Base-by-base conservation (phyloP, 2,329 filamentous ascomycete genomes). In the Ceratocystiopsis brevicomis region DNA sequence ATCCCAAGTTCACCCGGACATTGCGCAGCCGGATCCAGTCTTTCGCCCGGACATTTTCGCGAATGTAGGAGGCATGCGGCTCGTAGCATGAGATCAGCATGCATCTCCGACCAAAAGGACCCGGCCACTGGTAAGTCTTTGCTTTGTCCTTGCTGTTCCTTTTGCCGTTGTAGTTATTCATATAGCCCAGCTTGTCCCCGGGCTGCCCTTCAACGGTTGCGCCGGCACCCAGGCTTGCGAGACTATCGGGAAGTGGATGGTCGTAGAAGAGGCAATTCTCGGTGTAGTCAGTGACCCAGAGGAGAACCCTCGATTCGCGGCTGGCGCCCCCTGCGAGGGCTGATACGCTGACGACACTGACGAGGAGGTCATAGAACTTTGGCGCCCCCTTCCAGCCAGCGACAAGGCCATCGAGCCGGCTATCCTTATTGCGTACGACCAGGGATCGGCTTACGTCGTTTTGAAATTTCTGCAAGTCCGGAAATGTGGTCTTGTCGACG, bases 241-340 rank as follows among this genome's bases (percentile, higher is more conserved):
- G 25, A 2, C 10, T 11, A 2, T 30, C 25, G 10, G 25, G 25
- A 11, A 30, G 25, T 9, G 25, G 25, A 30, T 9, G 10, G 25
- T 30, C 25, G 5, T 30, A 6, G 25, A 30, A 30, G 25, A 30
- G 25, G 25, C 5, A 9, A 30, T 95, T 84, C 41, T 72, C 61
- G 0, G 85, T 92, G 57, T 87, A 94, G 58, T 95, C 87, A 0
- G 82, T 81, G 16, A 93, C 62, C 64, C 86, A 86, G 0, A 94
- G 49, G 6, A 11, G 6, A 74, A 72, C 13, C 71, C 59, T 45
- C 60, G 69, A 21, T 13, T 10, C 21, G 69, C 65, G 18, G 55
- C 54, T 8, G 51, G 17, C 30, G 65, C 25, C 25, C 5, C 25
- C 25, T 9, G 25, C 2, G 10, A 4, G 25, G 25, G 6, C 2